Base-by-base conservation (phyloP, 257 asterid genomes). In the Catharanthus roseus region DNA sequence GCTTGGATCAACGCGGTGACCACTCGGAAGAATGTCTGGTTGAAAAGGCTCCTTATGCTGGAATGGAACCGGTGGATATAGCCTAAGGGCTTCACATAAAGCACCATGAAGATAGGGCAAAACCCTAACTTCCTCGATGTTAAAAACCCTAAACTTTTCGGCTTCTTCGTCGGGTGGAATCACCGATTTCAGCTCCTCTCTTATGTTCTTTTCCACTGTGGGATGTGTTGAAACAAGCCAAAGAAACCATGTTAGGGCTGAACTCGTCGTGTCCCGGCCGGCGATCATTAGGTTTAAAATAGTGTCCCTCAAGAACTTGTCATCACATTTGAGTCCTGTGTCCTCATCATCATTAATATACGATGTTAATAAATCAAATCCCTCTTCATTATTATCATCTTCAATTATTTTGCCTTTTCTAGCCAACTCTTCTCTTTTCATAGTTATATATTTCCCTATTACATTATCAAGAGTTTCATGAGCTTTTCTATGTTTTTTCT, bases 11-110 rank as follows among this genome's bases (percentile, higher is more conserved):
- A 87, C 87, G 11, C 23, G 71, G 53, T 87, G 87, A 10, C 93
- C 93, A 24, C 89, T 87, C 1, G 93, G 93, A 10, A 87, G 87
- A 0, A 65, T 54, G 41, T 71, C 89, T 0, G 73, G 69, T 57
- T 74, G 38, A 19, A 67, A 39, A 0, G 90, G 90, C 65, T 69
- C 83, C 82, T 87, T 87, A 70, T 87, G 93, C 26, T 87, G 87
- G 70, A 87, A 85, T 0, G 90, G 87, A 44, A 87, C 90, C 0
- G 93, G 86, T 23, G 90, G 93, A 54, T 87, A 87, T 21, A 85
- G 65, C 54, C 93, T 78, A 12, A 87, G 18, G 0, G 89, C 70
- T 69, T 87, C 93, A 65, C 86, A 77, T 6, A 87, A 28, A 13
- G 93, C 86, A 6, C 77, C 93, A 50, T 87, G 93, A 11, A 87